These are phyloP conservation scores for Hymenoscyphus fraxineus DNA, from an alignment of 2,329 filamentous ascomycete genomes.

Conservation along the genomic window DNA sequence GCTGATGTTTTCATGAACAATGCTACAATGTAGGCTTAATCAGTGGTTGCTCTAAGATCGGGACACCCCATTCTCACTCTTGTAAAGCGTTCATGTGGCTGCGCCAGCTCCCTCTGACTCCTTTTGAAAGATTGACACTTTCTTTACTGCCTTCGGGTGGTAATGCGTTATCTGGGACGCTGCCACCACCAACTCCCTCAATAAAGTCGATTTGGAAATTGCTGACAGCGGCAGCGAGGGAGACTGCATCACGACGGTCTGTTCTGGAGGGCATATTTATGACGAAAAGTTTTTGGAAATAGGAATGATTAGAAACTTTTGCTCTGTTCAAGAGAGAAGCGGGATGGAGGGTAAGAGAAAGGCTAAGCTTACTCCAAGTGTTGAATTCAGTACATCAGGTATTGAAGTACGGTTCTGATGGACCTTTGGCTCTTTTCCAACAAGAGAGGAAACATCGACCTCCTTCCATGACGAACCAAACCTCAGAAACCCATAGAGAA, in stretches of 20 bases:
- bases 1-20: slow-evolving; percentile 29
- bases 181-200: slow-evolving; percentile 17
- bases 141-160: slow-evolving; percentile 15
- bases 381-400: slow-evolving; percentile 7
- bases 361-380: slow-evolving; percentile 12
- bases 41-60: slow-evolving; percentile 40
- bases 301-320: neutral
- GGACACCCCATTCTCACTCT: slow-evolving; percentile 38
- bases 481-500: neutral
- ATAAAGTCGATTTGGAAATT: slow-evolving; percentile 21
- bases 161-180: slow-evolving; percentile 18
- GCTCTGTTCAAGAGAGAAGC: neutral
- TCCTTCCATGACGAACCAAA: neutral
- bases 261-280: slow-evolving; percentile 23
- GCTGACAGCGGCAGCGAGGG: slow-evolving; percentile 18
- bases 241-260: slow-evolving; percentile 22
- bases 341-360: neutral
- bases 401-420: neutral
- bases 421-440: neutral
- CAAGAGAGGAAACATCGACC: neutral
- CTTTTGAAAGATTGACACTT: slow-evolving; percentile 18
- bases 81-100: slow-evolving; percentile 23
- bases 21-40: slow-evolving; percentile 14
- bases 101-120: slow-evolving; percentile 23
- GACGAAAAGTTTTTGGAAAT: slow-evolving; percentile 26